Conservation (phyloP, 2,329 filamentous ascomycete genomes). For the Arthrinium puccinioides region DNA sequence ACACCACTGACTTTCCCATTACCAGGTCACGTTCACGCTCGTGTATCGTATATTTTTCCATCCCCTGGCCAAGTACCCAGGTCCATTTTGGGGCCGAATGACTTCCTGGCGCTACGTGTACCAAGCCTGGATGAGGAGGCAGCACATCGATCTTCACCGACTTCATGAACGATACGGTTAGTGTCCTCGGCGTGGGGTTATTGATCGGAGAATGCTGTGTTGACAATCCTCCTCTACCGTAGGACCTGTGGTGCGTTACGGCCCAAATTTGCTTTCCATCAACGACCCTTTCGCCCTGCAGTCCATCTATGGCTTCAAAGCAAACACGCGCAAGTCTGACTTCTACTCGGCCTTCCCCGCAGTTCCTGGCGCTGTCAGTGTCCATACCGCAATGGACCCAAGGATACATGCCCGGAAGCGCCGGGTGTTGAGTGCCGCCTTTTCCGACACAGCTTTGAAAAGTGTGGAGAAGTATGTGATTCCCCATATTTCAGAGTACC, state of each 20-base stretch:
- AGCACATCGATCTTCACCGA: background rate
- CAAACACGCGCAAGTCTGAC: constrained; percentile 58
- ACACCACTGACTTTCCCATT: too few species aligned
- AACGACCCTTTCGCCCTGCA: constrained; percentile 63
- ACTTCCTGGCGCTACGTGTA: constrained; percentile 13
- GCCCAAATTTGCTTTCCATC: constrained; percentile 70
- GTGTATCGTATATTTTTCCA: too few species aligned
- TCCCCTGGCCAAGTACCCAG: constrained; percentile 5
- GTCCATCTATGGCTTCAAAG: constrained; percentile 56
- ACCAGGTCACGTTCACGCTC: too few species aligned
- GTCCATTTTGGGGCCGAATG: constrained; percentile 5
- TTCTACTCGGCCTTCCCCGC: constrained; percentile 60
- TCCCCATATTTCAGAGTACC: too few species aligned
- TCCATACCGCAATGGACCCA: constrained; percentile 65
- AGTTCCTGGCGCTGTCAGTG: constrained; percentile 62
- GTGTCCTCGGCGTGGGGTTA: too few species aligned
- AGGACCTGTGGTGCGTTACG: constrained; percentile 64
- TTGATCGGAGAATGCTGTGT: background rate
- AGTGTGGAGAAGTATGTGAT: background rate
- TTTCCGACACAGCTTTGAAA: constrained; percentile 56
- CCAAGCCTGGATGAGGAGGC: background rate
- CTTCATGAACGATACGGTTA: background rate
- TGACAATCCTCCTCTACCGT: background rate
- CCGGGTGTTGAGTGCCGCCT: constrained; percentile 62
- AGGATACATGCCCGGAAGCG: constrained; percentile 62